These are phyloP conservation scores for Fusarium sp. DNA, from an alignment of 2,329 filamentous ascomycete genomes.

Conservation along the genomic window DNA sequence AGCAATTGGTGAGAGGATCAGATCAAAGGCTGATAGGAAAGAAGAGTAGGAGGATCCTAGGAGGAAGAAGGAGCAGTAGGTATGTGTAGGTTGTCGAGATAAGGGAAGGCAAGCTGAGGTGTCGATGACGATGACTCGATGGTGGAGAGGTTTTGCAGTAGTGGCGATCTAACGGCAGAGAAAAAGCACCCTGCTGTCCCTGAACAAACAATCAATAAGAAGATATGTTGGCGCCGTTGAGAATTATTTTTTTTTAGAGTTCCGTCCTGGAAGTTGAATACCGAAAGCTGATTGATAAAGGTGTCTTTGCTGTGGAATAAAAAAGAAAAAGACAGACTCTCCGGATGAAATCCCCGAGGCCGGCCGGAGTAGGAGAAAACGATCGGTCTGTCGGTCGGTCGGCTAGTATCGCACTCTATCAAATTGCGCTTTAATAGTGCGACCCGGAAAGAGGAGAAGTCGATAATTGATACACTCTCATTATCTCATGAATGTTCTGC, in stretches of 20 bases:
- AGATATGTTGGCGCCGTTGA: neutral
- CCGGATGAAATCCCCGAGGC: slow-evolving; percentile 38
- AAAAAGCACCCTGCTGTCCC: slow-evolving; percentile 4
- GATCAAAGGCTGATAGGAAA: neutral
- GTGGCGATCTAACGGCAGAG: slow-evolving; percentile 24
- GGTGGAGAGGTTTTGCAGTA: slow-evolving; percentile 29
- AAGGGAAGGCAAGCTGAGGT: slow-evolving; percentile 9
- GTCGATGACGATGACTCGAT: slow-evolving; percentile 46
- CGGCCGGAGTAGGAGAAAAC: slow-evolving; percentile 30
- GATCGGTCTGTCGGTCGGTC: slow-evolving; percentile 41
- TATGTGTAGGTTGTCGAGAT: neutral
- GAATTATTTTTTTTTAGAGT: slow-evolving; percentile 1
- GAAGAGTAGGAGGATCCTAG: neutral
- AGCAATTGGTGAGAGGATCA: slow-evolving; percentile 5
- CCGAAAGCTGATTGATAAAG: slow-evolving; percentile 7
- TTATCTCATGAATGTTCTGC: neutral
- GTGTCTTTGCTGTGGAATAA: slow-evolving; percentile 7
- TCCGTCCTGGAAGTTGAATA: slow-evolving; percentile 11
- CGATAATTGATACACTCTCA: neutral
- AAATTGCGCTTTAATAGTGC: slow-evolving; percentile 12
- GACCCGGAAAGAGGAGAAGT: neutral
- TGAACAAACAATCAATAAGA: neutral
- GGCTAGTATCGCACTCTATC: slow-evolving; percentile 41
- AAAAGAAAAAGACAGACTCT: slow-evolving; percentile 12
- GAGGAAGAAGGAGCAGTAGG: neutral